Percentiles rank a stretch among this genome's conserved stretches.
Evolutionary conservation across 2,329 filamentous ascomycete genomes (phyloP).

Genomic region (Ampelomyces quisqualis): DNA sequence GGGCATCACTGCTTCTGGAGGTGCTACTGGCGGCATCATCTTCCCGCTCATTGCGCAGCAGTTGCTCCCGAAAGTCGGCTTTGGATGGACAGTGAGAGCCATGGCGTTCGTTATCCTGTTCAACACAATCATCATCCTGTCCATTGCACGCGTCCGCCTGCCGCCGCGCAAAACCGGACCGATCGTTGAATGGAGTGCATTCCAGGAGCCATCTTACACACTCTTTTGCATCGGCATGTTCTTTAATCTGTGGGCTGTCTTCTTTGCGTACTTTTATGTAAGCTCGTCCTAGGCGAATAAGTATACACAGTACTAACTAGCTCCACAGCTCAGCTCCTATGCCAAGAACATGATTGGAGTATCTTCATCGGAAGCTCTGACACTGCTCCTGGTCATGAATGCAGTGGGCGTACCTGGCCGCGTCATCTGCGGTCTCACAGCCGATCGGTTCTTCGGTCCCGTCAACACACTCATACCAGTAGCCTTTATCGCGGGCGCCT

Average conservation of each 20-base stretch:
- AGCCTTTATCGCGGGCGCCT: slow-evolving; percentile 45
- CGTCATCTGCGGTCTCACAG: slow-evolving; percentile 48
- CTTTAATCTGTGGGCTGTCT: slow-evolving; percentile 33
- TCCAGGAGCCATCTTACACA: slow-evolving; percentile 39
- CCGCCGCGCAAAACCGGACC: slow-evolving; percentile 43
- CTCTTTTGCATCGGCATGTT: slow-evolving; percentile 33
- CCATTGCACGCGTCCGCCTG: slow-evolving; percentile 13
- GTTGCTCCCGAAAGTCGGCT: slow-evolving; percentile 33
- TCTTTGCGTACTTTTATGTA: slow-evolving; percentile 46
- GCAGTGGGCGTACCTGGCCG: slow-evolving; percentile 49
- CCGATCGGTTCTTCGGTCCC: slow-evolving; percentile 40
- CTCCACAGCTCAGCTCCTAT: slow-evolving; percentile 8
- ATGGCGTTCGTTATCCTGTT: slow-evolving; percentile 47
- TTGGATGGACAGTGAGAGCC: slow-evolving; percentile 61
- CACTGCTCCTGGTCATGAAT: slow-evolving; percentile 55
- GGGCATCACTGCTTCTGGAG: slow-evolving; percentile 17
- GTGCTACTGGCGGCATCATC: slow-evolving; percentile 16
- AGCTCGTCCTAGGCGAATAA: background rate
- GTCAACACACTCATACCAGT: slow-evolving; percentile 51
- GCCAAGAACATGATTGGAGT: slow-evolving; percentile 48
- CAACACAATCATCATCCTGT: slow-evolving; percentile 2
- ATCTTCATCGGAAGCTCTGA: slow-evolving; percentile 46
- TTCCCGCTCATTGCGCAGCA: slow-evolving; percentile 15
- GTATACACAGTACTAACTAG: background rate
- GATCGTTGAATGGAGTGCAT: slow-evolving; percentile 41